A percentile compares a stretch with the other conserved stretches of the same genome.
Evolutionary conservation across 2,329 filamentous ascomycete species (phyloP).

Genomic region (Phialocephala subalpina): DNA sequence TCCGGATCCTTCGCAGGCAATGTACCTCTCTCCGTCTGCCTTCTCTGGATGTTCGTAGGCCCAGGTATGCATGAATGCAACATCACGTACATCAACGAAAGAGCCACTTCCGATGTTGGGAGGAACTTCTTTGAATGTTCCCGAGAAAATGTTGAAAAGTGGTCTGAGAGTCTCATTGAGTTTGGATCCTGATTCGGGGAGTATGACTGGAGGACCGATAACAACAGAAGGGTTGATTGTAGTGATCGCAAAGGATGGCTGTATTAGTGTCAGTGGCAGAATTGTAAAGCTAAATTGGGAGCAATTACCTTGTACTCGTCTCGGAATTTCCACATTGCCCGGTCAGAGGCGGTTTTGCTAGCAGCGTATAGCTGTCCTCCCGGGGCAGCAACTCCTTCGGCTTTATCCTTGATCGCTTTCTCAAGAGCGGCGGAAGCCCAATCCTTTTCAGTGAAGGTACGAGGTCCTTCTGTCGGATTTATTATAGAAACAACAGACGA

Average conservation of each 20-base stretch:
- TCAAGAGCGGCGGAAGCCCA: slow-evolving; percentile 45
- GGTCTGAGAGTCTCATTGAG: slow-evolving; percentile 46
- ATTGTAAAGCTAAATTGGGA: slow-evolving; percentile 23
- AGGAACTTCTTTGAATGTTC: slow-evolving; percentile 39
- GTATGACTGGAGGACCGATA: slow-evolving; percentile 49
- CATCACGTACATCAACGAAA: slow-evolving; percentile 54
- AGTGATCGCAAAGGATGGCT: slow-evolving; percentile 49
- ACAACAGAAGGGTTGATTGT: slow-evolving; percentile 52
- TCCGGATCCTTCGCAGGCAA: slow-evolving; percentile 45
- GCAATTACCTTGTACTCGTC: slow-evolving; percentile 43
- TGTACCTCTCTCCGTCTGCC: slow-evolving; percentile 51
- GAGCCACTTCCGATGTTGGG: slow-evolving; percentile 39
- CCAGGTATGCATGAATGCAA: slow-evolving; percentile 50
- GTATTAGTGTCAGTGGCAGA: slow-evolving; percentile 22
- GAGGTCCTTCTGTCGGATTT: slow-evolving; percentile 33
- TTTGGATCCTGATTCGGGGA: slow-evolving; percentile 41
- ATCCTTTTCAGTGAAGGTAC: slow-evolving; percentile 37
- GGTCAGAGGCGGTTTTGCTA: slow-evolving; percentile 50
- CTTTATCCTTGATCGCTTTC: slow-evolving; percentile 41
- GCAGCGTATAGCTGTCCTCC: slow-evolving; percentile 46
- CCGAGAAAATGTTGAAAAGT: slow-evolving; percentile 47
- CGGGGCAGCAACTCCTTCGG: slow-evolving; percentile 33
- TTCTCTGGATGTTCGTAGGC: slow-evolving; percentile 46
- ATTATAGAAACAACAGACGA: slow-evolving; percentile 44
- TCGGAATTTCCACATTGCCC: slow-evolving; percentile 49